These are phyloP conservation scores for Yamadazyma taylorii DNA, from an alignment of 1,139 yeast genomes.

Conservation along the genomic window DNA sequence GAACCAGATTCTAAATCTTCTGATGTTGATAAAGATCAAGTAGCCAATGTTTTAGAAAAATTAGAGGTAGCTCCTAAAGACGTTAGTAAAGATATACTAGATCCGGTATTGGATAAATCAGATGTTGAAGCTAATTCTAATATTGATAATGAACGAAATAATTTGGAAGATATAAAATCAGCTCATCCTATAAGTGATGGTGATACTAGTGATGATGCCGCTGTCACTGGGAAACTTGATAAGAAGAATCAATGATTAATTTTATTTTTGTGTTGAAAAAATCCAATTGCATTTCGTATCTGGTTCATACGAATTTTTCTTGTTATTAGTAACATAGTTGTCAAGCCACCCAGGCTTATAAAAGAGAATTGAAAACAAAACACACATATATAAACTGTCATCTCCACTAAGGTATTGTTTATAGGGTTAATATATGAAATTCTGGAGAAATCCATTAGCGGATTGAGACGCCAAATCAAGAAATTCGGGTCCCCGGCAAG, in stretches of 20 bases:
- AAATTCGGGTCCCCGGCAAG: too few species aligned
- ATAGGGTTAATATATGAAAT: too few species aligned
- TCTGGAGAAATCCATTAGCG: too few species aligned
- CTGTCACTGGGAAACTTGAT: conserved; percentile 6
- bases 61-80: conserved; percentile 14
- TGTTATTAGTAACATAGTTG: too few species aligned
- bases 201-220: conserved; percentile 5
- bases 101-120: conserved; percentile 12
- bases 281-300: too few species aligned
- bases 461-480: too few species aligned
- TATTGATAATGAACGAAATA: conserved; percentile 3
- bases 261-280: too few species aligned
- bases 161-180: conserved; percentile 14
- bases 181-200: conserved; percentile 11
- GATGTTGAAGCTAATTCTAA: conserved; percentile 1
- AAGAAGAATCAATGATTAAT: conserved; percentile 14
- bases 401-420: too few species aligned
- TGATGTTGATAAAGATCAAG: conserved; percentile 10
- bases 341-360: too few species aligned
- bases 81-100: conserved; percentile 13
- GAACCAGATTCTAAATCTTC: conserved; percentile 25
- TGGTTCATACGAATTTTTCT: too few species aligned
- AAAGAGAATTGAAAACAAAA: too few species aligned
- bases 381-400: too few species aligned
- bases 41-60: conserved; percentile 13